Evolutionary conservation across 2,329 filamentous ascomycete genomes (phyloP).

Genomic region (Fusarium protoensiforme): DNA sequence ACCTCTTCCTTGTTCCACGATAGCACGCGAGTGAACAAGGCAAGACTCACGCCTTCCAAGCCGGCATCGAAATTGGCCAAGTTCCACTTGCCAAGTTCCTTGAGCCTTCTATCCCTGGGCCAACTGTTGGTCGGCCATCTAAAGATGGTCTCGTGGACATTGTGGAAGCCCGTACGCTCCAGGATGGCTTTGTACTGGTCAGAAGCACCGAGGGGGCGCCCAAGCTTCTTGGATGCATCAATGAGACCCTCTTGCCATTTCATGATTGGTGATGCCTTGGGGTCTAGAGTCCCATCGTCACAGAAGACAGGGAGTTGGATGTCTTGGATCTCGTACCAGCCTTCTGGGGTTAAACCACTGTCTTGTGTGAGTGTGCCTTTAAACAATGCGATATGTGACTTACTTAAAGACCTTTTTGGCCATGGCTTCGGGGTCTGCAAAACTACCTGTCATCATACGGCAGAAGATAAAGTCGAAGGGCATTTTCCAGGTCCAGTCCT

Average conservation of each 20-base stretch:
- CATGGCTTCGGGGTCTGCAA: not conserved
- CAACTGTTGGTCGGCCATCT: slow-evolving; percentile 21
- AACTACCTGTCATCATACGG: slow-evolving; percentile 29
- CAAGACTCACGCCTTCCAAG: slow-evolving; percentile 2
- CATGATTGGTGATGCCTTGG: not conserved
- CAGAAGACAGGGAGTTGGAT: slow-evolving; percentile 25
- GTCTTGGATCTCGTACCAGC: slow-evolving; percentile 29
- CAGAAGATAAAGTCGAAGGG: slow-evolving; percentile 27
- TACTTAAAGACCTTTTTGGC: slow-evolving; percentile 7
- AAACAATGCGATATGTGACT: not conserved
- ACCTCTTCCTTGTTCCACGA: slow-evolving; percentile 17
- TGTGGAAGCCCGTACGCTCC: not conserved
- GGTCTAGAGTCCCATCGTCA: slow-evolving; percentile 10
- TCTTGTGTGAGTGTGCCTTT: accelerated
- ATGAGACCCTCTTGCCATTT: slow-evolving; percentile 24
- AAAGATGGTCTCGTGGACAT: not conserved
- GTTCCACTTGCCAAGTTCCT: slow-evolving; percentile 18
- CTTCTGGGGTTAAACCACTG: slow-evolving; percentile 7
- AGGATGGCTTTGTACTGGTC: slow-evolving; percentile 10
- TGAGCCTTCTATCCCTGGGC: slow-evolving; percentile 24
- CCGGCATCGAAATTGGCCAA: slow-evolving; percentile 22
- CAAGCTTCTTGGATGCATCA: slow-evolving; percentile 6
- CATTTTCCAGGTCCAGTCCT: slow-evolving; percentile 22
- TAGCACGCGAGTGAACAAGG: slow-evolving; percentile 13
- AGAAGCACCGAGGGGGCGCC: not conserved